Base-by-base conservation (phyloP, 2,329 filamentous ascomycete species). In the Kalaharituber pfeilii region DNA sequence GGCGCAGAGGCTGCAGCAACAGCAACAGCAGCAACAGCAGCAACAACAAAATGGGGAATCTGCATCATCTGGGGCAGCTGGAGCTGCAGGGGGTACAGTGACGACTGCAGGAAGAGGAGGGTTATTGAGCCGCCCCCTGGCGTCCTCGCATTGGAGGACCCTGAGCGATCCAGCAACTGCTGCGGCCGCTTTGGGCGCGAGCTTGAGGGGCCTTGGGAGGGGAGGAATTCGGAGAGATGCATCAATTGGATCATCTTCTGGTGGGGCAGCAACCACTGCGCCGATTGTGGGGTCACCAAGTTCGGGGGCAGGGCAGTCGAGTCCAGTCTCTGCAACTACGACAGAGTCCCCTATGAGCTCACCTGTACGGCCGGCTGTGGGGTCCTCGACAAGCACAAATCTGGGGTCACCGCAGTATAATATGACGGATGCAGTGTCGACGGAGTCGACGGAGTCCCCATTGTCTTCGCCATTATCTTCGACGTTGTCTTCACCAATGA, bases 251-350 rank as follows among this genome's bases (percentile, higher is more conserved):
- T 39, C 33, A 15, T 13, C 13, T 5, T 39, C 33, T 36, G 30
- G 30, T 36, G 30, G 11, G 20, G 33, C 33, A 39, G 33, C 33
- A 9, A 18, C 33, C 20, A 39, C 33, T 9, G 57, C 56, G 27
- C 52, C 57, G 39, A 59, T 59, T 44, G 57, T 55, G n/a, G 55
- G 55, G 7, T 33, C 49, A 33, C 33, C 50, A n/a, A 53, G n/a
- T n/a, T n/a, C n/a, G n/a, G n/a, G n/a, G n/a, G n/a, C n/a, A n/a
- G n/a, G n/a, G n/a, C n/a, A n/a, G n/a, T n/a, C n/a, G n/a, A n/a
- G n/a, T n/a, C n/a, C n/a, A n/a, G n/a, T n/a, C n/a, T n/a, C n/a
- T n/a, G 50, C 20, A 30, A 49, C 20, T n/a, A n/a, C n/a, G n/a
- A n/a, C n/a, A 39, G 33, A 4, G 15, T 15, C 5, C 33, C 8